Base-by-base conservation (phyloP, 192 early-diverging fungal species). In the Coemansia sp. region DNA sequence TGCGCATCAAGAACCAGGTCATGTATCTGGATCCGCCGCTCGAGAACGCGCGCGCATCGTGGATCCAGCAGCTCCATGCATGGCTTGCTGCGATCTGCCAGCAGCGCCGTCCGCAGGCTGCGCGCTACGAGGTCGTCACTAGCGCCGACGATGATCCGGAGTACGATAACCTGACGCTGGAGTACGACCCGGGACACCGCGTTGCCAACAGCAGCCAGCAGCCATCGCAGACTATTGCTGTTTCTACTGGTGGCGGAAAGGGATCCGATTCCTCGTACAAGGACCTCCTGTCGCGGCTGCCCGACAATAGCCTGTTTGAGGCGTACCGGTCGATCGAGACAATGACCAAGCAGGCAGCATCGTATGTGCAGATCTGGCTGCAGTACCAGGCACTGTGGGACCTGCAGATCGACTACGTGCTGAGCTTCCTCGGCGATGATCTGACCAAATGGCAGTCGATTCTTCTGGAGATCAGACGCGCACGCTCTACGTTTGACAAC, bases 311-410 rank as follows among this genome's bases (percentile, higher is more conserved):
- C 7, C 76, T 98, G 8, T 82, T 83, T 47, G 78, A 84, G 30
- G 97, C 92, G 11, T 99, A 98, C 70, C 76, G 84, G 20, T 84
- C 87, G 34, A 87, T 99, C 30, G 93, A 98, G 82, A 57, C 59
- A 6, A 93, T 90, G 80, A 74, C 90, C 17, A 67, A 82, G 22
- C 81, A 92, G 62, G 91, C 96, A 10, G 82, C 81, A 6, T 82
- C 87, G 27, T 99, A 99, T 64, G 91, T 95, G 33, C 84, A 86
- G 44, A 89, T 94, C 57, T 99, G 98, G 98, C 84, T 98, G 17
- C 92, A 92, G 59, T 98, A 98, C 82, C 98, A 99, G 70, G 92
- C 92, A 7, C 85, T 99, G 36, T 99, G 97, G 97, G 98, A 99
- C 74, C 82, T 98, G 40, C 94, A 98, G 66, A 83, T 87, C 0